Evolutionary conservation across 768 basidiomycete genomes (phyloP).

Genomic region (Auricularia heimuer): DNA sequence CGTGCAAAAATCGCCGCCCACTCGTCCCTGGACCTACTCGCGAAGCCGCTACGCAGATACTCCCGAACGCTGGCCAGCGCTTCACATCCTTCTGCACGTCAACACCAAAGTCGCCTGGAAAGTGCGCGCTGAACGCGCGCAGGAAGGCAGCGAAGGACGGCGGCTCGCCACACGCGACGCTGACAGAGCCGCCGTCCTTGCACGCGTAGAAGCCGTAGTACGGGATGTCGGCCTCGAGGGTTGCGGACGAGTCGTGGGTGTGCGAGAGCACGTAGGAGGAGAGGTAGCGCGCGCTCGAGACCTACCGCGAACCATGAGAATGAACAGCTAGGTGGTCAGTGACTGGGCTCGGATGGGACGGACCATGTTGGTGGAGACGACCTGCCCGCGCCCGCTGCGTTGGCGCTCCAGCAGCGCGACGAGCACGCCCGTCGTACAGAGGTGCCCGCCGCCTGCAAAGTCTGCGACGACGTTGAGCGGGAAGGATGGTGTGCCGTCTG

Average conservation of each 20-base stretch:
- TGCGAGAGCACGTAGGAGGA: slow-evolving; percentile 59
- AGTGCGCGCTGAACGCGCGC: slow-evolving; percentile 37
- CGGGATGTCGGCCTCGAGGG: slow-evolving; percentile 68
- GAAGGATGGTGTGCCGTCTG: slow-evolving; percentile 50
- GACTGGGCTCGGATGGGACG: not conserved
- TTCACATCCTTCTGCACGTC: slow-evolving; percentile 35
- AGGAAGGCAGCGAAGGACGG: slow-evolving; percentile 60
- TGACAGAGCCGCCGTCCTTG: slow-evolving; percentile 55
- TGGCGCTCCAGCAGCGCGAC: slow-evolving; percentile 63
- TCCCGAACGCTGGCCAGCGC: slow-evolving; percentile 48
- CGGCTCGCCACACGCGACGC: slow-evolving; percentile 66
- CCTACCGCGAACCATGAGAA: slow-evolving; percentile 30
- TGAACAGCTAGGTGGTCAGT: not conserved
- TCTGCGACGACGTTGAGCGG: slow-evolving; percentile 73
- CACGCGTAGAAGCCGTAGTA: slow-evolving; percentile 71
- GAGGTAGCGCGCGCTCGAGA: slow-evolving; percentile 72
- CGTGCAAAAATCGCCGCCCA: slow-evolving; percentile 65
- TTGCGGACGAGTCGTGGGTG: slow-evolving; percentile 29
- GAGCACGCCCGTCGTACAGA: slow-evolving; percentile 62
- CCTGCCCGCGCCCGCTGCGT: slow-evolving; percentile 55
- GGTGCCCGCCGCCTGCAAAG: slow-evolving; percentile 73
- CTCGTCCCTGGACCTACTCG: slow-evolving; percentile 46
- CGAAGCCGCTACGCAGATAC: slow-evolving; percentile 59
- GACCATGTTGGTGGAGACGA: slow-evolving; percentile 73
- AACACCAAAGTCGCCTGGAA: slow-evolving; percentile 35